Conservation (phyloP, 306 rosid genomes). For the Dalbergia cochinchinensis region DNA sequence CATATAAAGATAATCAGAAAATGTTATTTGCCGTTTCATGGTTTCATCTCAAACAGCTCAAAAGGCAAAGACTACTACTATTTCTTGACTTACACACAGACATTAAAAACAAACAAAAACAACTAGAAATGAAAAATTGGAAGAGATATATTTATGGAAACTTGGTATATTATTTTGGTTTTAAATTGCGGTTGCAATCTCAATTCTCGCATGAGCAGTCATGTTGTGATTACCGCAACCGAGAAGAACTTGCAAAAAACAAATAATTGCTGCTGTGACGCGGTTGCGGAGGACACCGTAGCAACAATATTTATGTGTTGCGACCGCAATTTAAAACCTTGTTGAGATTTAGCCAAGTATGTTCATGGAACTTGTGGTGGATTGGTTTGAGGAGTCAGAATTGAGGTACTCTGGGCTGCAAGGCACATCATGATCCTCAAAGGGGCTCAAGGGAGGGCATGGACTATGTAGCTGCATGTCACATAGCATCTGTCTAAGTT, state of each 20-base stretch:
- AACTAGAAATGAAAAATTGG: constrained; percentile 37
- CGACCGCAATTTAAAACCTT: not conserved
- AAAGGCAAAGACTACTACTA: constrained; percentile 45
- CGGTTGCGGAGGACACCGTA: too few species aligned
- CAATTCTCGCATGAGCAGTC: too few species aligned
- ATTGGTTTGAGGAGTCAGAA: constrained; percentile 49
- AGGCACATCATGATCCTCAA: constrained; percentile 59
- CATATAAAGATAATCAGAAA: constrained; percentile 49
- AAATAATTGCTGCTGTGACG: too few species aligned
- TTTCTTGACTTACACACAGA: constrained; percentile 49
- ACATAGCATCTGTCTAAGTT: constrained; percentile 80
- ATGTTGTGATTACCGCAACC: too few species aligned
- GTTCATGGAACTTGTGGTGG: constrained; percentile 60
- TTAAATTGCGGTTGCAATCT: not conserved
- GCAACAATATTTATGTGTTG: not conserved
- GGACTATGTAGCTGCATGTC: constrained; percentile 74
- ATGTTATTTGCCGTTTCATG: constrained; percentile 57
- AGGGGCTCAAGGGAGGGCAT: constrained; percentile 59
- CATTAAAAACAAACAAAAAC: not conserved
- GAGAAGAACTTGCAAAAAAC: too few species aligned
- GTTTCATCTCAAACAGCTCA: constrained; percentile 55
- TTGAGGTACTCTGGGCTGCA: constrained; percentile 51
- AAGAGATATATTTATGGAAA: constrained; percentile 6
- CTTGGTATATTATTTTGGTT: too few species aligned
- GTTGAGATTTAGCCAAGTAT: constrained; percentile 52